A percentile compares a stretch with the other conserved stretches of the same genome.
Evolutionary conservation across 164 flowering plant genomes (phyloP).

Genomic region (Tetracentron sinense): DNA sequence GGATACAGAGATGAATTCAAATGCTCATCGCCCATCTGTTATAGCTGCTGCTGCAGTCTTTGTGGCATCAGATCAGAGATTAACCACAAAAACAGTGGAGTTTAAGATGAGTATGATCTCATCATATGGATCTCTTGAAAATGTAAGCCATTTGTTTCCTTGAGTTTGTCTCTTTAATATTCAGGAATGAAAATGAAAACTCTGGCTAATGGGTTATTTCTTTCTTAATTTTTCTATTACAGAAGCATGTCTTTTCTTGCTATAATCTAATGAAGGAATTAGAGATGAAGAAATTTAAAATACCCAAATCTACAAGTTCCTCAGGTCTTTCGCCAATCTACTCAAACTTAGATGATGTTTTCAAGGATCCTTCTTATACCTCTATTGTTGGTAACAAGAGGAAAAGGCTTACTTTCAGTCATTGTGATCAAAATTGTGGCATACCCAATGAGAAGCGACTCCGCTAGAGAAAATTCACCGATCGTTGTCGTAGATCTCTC

Average conservation of each 20-base stretch:
- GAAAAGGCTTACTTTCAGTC: conserved; percentile 30
- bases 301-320: conserved; percentile 17
- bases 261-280: conserved; percentile 37
- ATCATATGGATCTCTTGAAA: conserved; percentile 21
- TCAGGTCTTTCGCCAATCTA: conserved; percentile 29
- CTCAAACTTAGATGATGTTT: conserved; percentile 5
- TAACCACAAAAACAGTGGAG: conserved; percentile 43
- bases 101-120: conserved; percentile 33
- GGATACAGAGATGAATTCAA: conserved; percentile 38
- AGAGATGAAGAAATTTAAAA: conserved; percentile 24
- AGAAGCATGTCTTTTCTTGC: conserved; percentile 49
- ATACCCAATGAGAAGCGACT: conserved; percentile 11
- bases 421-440: conserved; percentile 16
- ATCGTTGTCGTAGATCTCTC: neutral
- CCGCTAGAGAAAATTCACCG: too few relatives aligned
- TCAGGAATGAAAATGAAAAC: too few relatives aligned
- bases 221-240: conserved; percentile 10
- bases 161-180: too few relatives aligned
- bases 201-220: neutral
- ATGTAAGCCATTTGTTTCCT: conserved; percentile 47
- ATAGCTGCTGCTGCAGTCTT: conserved; percentile 68
- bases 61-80: conserved; percentile 32
- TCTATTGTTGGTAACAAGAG: conserved; percentile 30
- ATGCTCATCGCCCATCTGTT: conserved; percentile 51
- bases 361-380: conserved; percentile 19